Evolutionary conservation across 75 land plant genomes (phyloP).

Genomic region (Isoetes taiwanensis): DNA sequence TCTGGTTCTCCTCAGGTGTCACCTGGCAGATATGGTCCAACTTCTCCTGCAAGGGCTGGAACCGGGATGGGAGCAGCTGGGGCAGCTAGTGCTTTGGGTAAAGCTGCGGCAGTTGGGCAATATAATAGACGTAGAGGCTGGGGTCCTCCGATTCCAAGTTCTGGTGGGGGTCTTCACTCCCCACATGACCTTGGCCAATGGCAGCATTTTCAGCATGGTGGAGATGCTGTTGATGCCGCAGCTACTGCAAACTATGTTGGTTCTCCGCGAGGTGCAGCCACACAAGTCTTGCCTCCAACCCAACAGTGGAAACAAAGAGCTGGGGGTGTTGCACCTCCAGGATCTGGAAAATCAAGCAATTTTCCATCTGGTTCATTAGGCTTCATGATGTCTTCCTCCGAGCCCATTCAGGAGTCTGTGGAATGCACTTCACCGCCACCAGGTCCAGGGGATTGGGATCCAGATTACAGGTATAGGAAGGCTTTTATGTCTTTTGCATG

Average conservation of each 20-base stretch:
- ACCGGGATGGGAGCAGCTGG: background rate
- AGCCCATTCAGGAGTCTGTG: background rate
- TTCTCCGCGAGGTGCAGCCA: background rate
- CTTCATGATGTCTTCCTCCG: background rate
- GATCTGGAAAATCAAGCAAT: background rate
- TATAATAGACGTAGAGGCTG: background rate
- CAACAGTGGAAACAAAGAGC: no score
- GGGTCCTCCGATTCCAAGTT: background rate
- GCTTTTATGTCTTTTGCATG: no score
- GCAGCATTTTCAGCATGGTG: no score
- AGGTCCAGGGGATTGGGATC: background rate
- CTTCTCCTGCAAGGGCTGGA: slow-evolving; percentile 19
- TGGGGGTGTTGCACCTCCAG: no score
- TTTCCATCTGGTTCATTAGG: background rate
- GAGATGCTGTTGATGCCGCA: background rate
- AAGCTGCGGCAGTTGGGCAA: slow-evolving; percentile 8
- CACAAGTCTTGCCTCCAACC: background rate
- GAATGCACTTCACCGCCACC: background rate
- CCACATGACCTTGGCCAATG: background rate
- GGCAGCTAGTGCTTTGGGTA: no score
- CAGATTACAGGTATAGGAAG: slow-evolving; percentile 1
- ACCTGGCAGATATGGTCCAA: slow-evolving; percentile 20
- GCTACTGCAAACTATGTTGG: background rate
- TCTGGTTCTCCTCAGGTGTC: slow-evolving; percentile 13
- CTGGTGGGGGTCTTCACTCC: background rate